Percentiles rank a stretch among this genome's conserved stretches.
Conservation (phyloP, 768 basidiomycete species). For the Rhizopogon vesiculosus region DNA sequence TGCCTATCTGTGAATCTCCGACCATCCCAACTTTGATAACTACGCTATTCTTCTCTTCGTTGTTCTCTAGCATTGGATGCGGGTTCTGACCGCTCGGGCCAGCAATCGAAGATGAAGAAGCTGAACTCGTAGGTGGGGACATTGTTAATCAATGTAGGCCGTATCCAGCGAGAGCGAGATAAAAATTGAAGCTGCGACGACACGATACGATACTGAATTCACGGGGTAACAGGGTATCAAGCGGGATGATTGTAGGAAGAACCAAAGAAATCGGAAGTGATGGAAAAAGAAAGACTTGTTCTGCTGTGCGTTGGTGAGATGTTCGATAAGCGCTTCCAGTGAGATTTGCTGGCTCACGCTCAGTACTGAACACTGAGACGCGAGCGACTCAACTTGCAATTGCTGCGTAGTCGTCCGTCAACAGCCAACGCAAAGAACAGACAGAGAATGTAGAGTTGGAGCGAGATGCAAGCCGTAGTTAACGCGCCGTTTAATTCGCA, state of each 20-base stretch:
- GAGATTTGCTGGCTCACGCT: conserved; percentile 27
- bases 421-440: conserved; percentile 29
- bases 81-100: conserved; percentile 52
- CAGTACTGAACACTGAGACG: conserved; percentile 22
- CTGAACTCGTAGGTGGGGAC: conserved; percentile 48
- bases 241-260: conserved; percentile 17
- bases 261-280: conserved; percentile 26
- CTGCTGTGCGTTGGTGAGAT: conserved; percentile 26
- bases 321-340: conserved; percentile 30
- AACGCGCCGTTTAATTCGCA: conserved; percentile 22
- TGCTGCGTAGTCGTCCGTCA: conserved; percentile 28
- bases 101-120: conserved; percentile 36
- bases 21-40: conserved; percentile 99
- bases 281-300: conserved; percentile 33
- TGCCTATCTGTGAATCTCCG: conserved; percentile 98
- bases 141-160: conserved; percentile 24
- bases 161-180: conserved; percentile 8
- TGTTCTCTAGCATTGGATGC: conserved; percentile 49
- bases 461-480: conserved; percentile 2
- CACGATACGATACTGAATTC: neutral
- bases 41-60: conserved; percentile 82
- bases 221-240: conserved; percentile 20
- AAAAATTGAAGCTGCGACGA: neutral
- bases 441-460: conserved; percentile 8
- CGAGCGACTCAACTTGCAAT: conserved; percentile 22